Evolutionary conservation across 768 basidiomycete species (phyloP).

Genomic region (Phallus indusiatus): DNA sequence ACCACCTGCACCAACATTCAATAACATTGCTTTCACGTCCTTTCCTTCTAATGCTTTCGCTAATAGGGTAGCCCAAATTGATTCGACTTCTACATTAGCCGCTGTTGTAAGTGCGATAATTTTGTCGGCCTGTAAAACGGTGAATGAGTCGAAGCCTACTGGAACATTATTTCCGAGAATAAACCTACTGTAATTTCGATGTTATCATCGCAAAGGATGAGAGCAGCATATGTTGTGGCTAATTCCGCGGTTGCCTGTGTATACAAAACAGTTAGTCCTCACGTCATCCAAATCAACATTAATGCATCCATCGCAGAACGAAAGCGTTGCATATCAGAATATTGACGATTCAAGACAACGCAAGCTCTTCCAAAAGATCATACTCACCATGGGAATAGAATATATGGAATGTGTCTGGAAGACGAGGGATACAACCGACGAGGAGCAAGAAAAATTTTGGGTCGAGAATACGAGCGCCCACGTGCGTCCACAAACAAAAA

Average conservation of each 20-base stretch:
- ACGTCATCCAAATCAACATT: neutral
- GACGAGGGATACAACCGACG: too few relatives aligned
- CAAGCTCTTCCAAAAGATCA: too few relatives aligned
- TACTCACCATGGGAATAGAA: too few relatives aligned
- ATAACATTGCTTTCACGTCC: conserved; percentile 91
- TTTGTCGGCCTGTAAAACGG: conserved; percentile 69
- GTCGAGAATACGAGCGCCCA: too few relatives aligned
- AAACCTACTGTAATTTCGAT: conserved; percentile 90
- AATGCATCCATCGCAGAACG: neutral
- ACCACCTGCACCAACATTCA: conserved; percentile 90
- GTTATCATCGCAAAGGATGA: conserved; percentile 96
- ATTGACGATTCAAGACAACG: too few relatives aligned
- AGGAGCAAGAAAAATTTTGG: too few relatives aligned
- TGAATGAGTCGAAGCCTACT: neutral
- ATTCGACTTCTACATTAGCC: conserved; percentile 79
- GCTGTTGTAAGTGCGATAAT: conserved; percentile 76
- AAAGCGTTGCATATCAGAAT: neutral
- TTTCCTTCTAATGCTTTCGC: conserved; percentile 98
- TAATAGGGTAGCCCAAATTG: conserved; percentile 96
- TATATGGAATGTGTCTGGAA: too few relatives aligned
- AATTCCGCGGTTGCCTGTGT: conserved; percentile 59
- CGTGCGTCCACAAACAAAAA: too few relatives aligned
- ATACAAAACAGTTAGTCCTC: neutral
- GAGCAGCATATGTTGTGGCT: conserved; percentile 91
- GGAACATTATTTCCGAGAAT: neutral